A percentile compares a stretch with the other conserved stretches of the same genome.
Conservation (phyloP, 768 basidiomycete genomes). For the Lentinus brumalis region DNA sequence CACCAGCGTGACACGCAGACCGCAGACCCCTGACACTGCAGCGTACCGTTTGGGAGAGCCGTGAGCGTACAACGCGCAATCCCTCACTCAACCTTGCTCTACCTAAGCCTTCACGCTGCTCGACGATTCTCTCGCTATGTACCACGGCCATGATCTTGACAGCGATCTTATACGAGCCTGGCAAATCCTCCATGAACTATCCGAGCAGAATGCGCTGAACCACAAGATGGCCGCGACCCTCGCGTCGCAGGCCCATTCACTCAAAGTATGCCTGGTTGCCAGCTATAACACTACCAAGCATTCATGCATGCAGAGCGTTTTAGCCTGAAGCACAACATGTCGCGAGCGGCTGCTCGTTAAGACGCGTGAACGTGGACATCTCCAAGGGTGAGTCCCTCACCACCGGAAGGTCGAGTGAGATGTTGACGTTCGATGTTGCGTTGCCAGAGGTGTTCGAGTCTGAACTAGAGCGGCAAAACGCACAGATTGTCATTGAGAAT, state of each 20-base stretch:
- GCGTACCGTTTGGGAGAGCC: no score
- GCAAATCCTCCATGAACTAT: constrained; percentile 80
- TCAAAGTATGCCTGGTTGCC: constrained; percentile 61
- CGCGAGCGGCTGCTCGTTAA: constrained; percentile 73
- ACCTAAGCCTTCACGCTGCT: background rate
- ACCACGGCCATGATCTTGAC: constrained; percentile 54
- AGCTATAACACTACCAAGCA: constrained; percentile 7
- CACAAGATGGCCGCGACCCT: constrained; percentile 71
- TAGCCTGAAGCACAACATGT: constrained; percentile 77
- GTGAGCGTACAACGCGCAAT: background rate
- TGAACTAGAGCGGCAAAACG: constrained; percentile 87
- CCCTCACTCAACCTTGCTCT: background rate
- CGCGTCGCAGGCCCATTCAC: constrained; percentile 63
- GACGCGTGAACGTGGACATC: constrained; percentile 87
- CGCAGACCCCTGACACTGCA: background rate
- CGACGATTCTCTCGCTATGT: constrained; percentile 20
- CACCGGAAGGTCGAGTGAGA: background rate
- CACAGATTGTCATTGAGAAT: constrained; percentile 91
- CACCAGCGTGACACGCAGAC: background rate
- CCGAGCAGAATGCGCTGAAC: constrained; percentile 82
- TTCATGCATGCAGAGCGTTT: constrained; percentile 14
- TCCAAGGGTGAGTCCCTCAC: constrained; percentile 62
- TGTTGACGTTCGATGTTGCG: constrained; percentile 29
- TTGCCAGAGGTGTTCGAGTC: constrained; percentile 84
- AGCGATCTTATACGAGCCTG: constrained; percentile 73